A percentile compares a stretch with the other conserved stretches of the same genome.
Evolutionary conservation across 2,329 filamentous ascomycete genomes (phyloP).

Genomic region (Cryphonectria naterciae): DNA sequence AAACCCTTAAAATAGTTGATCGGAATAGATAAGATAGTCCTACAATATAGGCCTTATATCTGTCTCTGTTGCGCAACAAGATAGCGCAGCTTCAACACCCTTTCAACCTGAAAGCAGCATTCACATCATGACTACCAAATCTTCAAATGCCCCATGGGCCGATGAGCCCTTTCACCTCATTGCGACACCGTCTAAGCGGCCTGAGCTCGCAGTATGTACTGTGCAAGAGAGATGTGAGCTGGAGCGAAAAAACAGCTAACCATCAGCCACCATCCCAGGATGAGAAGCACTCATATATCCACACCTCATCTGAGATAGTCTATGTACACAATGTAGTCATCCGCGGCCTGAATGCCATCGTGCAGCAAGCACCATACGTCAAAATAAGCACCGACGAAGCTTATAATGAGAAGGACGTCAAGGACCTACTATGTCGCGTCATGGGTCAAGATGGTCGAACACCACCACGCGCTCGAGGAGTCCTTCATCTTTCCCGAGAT

Average conservation of each 20-base stretch:
- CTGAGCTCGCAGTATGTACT: conserved; percentile 16
- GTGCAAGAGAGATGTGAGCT: not conserved
- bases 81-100: not conserved
- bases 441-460: conserved; percentile 41
- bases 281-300: conserved; percentile 20
- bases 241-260: not conserved
- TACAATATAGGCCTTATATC: not conserved
- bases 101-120: not conserved
- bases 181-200: conserved; percentile 17
- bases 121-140: conserved; percentile 20
- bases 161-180: conserved; percentile 19
- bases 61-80: not conserved
- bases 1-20: not conserved
- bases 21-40: not conserved
- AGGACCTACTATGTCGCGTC: conserved; percentile 37
- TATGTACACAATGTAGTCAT: conserved; percentile 38
- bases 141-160: conserved; percentile 12
- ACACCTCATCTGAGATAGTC: conserved; percentile 35
- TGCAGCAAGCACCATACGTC: conserved; percentile 38
- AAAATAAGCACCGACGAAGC: conserved; percentile 17
- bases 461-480: conserved; percentile 43
- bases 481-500: conserved; percentile 41
- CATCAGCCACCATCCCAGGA: not conserved
- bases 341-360: conserved; percentile 40
- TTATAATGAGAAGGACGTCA: conserved; percentile 20